These are phyloP conservation scores for Inga oerstediana DNA, from an alignment of 306 rosid species.

Conservation along the genomic window DNA sequence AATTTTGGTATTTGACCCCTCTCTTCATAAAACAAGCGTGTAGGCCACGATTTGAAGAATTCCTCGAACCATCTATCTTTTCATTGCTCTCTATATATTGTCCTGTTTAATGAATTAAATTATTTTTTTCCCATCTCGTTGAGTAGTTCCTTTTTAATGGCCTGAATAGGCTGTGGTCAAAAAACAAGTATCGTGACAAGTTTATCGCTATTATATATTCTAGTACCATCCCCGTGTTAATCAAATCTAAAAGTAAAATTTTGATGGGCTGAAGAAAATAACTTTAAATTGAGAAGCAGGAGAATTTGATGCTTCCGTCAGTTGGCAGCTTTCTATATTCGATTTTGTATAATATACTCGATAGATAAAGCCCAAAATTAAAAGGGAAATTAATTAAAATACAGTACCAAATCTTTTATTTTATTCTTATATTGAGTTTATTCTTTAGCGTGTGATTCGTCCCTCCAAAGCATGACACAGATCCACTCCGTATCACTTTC, in stretches of 20 bases:
- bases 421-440: not conserved
- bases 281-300: not conserved
- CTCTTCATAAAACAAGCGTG: not conserved
- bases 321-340: not conserved
- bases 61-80: not conserved
- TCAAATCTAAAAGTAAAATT: not conserved
- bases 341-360: not conserved
- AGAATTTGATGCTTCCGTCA: not conserved
- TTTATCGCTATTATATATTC: not conserved
- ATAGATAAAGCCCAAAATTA: not conserved
- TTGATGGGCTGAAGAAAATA: not conserved
- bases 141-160: not conserved
- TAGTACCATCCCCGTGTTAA: not conserved
- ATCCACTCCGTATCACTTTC: not conserved
- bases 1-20: not conserved
- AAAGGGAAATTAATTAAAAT: not conserved
- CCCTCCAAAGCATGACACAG: constrained; percentile 8
- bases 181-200: not conserved
- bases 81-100: not conserved
- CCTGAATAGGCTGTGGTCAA: not conserved
- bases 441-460: not conserved
- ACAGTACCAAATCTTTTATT: not conserved
- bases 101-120: not conserved
- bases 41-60: not conserved
- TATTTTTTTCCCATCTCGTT: too few species aligned